A percentile compares a stretch with the other conserved stretches of the same genome.
Conservation (phyloP, 441 rosid species). For the Euphorbia corollata region DNA sequence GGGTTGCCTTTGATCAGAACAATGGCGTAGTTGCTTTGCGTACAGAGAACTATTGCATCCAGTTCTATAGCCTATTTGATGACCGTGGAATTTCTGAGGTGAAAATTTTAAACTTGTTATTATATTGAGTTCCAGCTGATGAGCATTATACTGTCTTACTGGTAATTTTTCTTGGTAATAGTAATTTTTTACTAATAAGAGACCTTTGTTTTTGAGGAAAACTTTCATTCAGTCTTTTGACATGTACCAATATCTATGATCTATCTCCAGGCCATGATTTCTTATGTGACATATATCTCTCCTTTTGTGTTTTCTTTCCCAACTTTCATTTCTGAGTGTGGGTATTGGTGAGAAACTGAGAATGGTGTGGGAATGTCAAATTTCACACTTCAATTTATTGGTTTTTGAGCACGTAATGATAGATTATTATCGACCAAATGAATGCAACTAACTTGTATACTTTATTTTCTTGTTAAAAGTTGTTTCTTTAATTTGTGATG, state of each 20-base stretch:
- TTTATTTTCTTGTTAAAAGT: no score
- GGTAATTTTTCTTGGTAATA: not conserved
- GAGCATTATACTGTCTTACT: not conserved
- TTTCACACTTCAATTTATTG: not conserved
- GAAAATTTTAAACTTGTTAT: constrained; percentile 16
- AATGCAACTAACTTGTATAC: not conserved
- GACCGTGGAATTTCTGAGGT: constrained; percentile 87
- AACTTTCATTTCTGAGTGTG: not conserved
- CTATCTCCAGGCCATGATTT: not conserved
- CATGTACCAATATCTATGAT: not conserved
- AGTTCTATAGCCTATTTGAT: constrained; percentile 73
- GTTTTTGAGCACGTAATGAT: not conserved
- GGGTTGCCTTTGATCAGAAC: constrained; percentile 59
- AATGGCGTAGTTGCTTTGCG: constrained; percentile 73
- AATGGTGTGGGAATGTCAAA: not conserved
- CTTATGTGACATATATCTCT: not conserved
- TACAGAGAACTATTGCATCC: constrained; percentile 74
- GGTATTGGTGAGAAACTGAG: not conserved
- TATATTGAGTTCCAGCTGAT: constrained; percentile 1
- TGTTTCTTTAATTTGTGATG: not conserved
- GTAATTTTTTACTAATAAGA: not conserved
- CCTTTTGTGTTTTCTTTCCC: not conserved
- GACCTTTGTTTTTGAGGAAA: not conserved
- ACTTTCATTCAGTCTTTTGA: not conserved
- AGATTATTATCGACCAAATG: constrained; percentile 6